A percentile compares a stretch with the other conserved stretches of the same genome.
Evolutionary conservation across 176 grass and related monocot species (phyloP).

Genomic region (Bothriochloa decipiens): DNA sequence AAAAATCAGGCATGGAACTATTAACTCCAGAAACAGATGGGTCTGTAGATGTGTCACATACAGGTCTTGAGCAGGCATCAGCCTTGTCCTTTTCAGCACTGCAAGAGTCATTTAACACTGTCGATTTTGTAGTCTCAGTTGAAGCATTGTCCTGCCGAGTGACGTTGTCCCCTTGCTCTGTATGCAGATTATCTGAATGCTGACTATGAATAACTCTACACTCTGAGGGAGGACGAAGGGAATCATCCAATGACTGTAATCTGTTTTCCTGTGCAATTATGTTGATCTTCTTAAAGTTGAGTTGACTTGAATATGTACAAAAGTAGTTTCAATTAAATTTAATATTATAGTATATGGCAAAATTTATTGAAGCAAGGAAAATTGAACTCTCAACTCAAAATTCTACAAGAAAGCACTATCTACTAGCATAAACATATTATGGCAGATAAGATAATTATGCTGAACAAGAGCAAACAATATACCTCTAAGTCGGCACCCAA

Average conservation of each 20-base stretch:
- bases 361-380: neutral
- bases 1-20: constrained; percentile 80
- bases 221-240: constrained; percentile 45
- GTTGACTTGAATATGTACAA: constrained; percentile 32
- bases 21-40: constrained; percentile 62
- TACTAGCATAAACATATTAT: constrained; percentile 21
- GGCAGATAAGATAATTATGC: constrained; percentile 37
- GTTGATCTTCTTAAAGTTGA: constrained; percentile 40
- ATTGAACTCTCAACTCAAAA: constrained; percentile 5
- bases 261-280: constrained; percentile 64
- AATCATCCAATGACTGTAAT: constrained; percentile 45
- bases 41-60: constrained; percentile 46
- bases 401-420: constrained; percentile 30
- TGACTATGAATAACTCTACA: constrained; percentile 34
- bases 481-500: constrained; percentile 66
- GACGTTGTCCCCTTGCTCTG: constrained; percentile 38
- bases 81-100: constrained; percentile 70
- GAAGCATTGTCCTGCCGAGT: constrained; percentile 60
- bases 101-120: constrained; percentile 57
- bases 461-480: constrained; percentile 41
- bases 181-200: constrained; percentile 31
- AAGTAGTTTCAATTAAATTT: constrained; percentile 30
- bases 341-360: neutral
- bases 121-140: constrained; percentile 60
- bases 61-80: constrained; percentile 55